These are phyloP conservation scores for Waltergamsia citrina DNA, from an alignment of 2,329 filamentous ascomycete genomes.

Conservation along the genomic window DNA sequence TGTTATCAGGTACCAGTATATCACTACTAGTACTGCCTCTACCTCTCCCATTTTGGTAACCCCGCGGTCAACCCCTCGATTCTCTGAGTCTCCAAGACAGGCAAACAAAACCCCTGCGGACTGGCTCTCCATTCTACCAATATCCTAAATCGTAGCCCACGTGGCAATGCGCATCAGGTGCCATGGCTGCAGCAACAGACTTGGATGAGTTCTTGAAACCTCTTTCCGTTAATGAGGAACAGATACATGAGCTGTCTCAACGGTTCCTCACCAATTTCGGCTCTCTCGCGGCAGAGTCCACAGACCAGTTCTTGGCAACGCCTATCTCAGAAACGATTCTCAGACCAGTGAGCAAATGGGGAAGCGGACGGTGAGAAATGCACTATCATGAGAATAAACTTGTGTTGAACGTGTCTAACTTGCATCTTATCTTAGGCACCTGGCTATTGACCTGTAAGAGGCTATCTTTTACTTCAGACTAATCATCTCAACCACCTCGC, in stretches of 20 bases:
- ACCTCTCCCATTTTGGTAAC: no score
- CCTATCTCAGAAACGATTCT: conserved; percentile 52
- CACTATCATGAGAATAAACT: background rate
- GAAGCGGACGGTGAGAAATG: conserved; percentile 37
- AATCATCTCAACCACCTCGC: background rate
- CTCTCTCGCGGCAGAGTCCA: conserved; percentile 39
- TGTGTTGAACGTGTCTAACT: conserved; percentile 1
- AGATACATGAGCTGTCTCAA: conserved; percentile 34
- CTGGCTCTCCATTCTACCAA: no score
- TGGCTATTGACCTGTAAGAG: conserved; percentile 57
- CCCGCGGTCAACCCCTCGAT: no score
- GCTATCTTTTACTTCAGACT: background rate
- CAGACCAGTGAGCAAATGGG: conserved; percentile 30
- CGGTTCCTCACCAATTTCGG: conserved; percentile 37
- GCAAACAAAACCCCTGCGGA: no score
- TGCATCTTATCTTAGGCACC: conserved; percentile 31
- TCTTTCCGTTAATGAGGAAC: conserved; percentile 35
- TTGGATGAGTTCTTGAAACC: conserved; percentile 39
- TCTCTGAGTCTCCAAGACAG: no score
- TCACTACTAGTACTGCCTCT: no score
- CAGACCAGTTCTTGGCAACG: conserved; percentile 49
- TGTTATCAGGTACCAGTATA: no score
- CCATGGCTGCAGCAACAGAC: background rate
- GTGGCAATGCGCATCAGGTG: no score
- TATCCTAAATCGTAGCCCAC: no score